Evolutionary conservation across 352 stramenopile species (phyloP).

Genomic region (Pythium diclinum): DNA sequence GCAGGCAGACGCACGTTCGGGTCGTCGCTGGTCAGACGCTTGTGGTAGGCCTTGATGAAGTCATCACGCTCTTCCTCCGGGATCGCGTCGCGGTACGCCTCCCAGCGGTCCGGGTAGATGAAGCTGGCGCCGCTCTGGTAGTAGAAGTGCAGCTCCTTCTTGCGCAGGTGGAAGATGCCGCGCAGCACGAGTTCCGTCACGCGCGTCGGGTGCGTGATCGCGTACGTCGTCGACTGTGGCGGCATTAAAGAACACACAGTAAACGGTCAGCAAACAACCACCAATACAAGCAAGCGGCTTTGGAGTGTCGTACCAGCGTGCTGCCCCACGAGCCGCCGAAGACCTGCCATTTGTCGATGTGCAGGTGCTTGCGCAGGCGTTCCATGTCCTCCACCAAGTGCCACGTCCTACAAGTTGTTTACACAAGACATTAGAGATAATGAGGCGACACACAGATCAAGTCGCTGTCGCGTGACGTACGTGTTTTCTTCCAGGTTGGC

Average conservation of each 20-base stretch:
- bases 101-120: conserved; percentile 90
- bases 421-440: background rate
- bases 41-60: conserved; percentile 87
- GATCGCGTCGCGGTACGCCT: conserved; percentile 86
- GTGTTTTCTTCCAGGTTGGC: conserved; percentile 89
- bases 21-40: conserved; percentile 84
- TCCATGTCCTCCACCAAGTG: conserved; percentile 94
- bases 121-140: conserved; percentile 88
- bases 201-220: conserved; percentile 76
- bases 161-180: conserved; percentile 91
- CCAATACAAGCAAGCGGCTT: no score
- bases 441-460: background rate
- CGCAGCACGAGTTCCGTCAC: conserved; percentile 90
- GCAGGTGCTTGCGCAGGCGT: conserved; percentile 77
- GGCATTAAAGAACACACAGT: background rate
- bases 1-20: conserved; percentile 74
- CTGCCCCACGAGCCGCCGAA: conserved; percentile 95
- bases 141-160: conserved; percentile 92
- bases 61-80: conserved; percentile 79
- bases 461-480: conserved; percentile 20
- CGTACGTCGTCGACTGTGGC: conserved; percentile 85
- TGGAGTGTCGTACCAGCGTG: conserved; percentile 59
- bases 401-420: conserved; percentile 52
- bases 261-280: background rate
- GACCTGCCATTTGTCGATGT: conserved; percentile 91